Evolutionary conservation across 176 grass and related monocot species (phyloP), one percentile per base, ranked within the genome.

Genomic region (Cenchrus fungigraminus): DNA sequence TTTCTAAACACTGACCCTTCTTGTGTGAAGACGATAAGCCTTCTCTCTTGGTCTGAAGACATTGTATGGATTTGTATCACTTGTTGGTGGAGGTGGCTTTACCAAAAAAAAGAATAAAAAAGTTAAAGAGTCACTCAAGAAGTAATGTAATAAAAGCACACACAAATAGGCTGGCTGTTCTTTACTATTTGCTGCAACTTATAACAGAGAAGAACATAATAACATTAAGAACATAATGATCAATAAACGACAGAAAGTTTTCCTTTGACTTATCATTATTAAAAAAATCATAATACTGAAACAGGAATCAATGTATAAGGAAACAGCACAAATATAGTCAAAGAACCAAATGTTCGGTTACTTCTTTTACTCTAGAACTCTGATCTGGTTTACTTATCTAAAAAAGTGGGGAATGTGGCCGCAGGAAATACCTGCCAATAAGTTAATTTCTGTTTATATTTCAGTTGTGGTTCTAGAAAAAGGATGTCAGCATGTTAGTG

Each of bases 21-120:
- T 96, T 64, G 97, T 91, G 87, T 99, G 97, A 87, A 95, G 86
- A 60, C 97, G 91, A 77, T 91, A 90, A 67, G 90, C 88, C 84
- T 96, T 99, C 88, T 99, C 97, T 84, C 97, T 96, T 74, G 97
- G 94, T 90, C 97, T 94, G 85, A 99, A 99, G 45, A 99, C 97
- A 96, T 99, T 99, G 73, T 96, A 99, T 52, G 97, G 97, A 82
- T 94, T 99, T 22, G 93, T 99, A 82, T 99, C 97, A 84, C 92
- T 99, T 56, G 91, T 88, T 7, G 97, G 97, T 8, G 97, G 97
- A 82, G 97, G 97, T 12, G 94, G 97, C 97, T 99, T 70, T 80
- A 92, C 29, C 55, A 81, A 65, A 78, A 54, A 43, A 32, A 46
- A 46, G 45, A 46, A 46, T 8, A 28, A 1, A 46, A 46, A 46